A percentile compares a stretch with the other conserved stretches of the same genome.
Conservation (phyloP, 2,329 filamentous ascomycete species). For the Aureobasidium pullulans region DNA sequence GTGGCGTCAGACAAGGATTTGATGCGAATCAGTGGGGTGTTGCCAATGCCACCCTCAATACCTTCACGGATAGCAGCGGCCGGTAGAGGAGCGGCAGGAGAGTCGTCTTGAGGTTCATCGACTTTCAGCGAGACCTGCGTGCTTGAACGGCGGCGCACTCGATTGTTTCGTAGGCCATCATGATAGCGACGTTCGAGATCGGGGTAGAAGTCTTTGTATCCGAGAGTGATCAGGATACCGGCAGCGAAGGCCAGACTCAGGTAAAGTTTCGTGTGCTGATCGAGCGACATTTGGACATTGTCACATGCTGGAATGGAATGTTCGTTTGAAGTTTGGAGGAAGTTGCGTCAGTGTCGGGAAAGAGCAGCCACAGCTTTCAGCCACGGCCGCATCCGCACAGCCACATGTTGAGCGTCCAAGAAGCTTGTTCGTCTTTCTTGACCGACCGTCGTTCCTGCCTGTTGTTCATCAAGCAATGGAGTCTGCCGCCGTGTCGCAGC, state of each 20-base stretch:
- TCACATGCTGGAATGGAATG: background rate
- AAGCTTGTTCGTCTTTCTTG: background rate
- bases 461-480: slow-evolving; percentile 53
- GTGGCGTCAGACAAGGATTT: slow-evolving; percentile 79
- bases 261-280: slow-evolving; percentile 14
- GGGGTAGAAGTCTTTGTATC: slow-evolving; percentile 73
- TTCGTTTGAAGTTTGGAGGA: background rate
- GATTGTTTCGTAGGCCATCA: slow-evolving; percentile 26
- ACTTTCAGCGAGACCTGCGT: slow-evolving; percentile 30
- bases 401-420: background rate
- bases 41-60: slow-evolving; percentile 85
- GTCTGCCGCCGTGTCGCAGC: slow-evolving; percentile 65
- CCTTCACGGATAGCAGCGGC: slow-evolving; percentile 55
- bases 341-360: background rate
- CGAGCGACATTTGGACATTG: slow-evolving; percentile 8
- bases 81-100: slow-evolving; percentile 1
- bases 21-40: slow-evolving; percentile 83
- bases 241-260: slow-evolving; percentile 51
- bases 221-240: slow-evolving; percentile 66
- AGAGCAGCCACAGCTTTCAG: slow-evolving; percentile 2
- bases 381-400: background rate
- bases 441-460: background rate
- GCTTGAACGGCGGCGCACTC: slow-evolving; percentile 19
- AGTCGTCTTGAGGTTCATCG: background rate
- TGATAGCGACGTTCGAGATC: slow-evolving; percentile 62